A percentile compares a stretch with the other conserved stretches of the same genome.
phyloP scores from a whole-genome alignment of 169 alveolate species.

The Eimeria mitis region DNA sequence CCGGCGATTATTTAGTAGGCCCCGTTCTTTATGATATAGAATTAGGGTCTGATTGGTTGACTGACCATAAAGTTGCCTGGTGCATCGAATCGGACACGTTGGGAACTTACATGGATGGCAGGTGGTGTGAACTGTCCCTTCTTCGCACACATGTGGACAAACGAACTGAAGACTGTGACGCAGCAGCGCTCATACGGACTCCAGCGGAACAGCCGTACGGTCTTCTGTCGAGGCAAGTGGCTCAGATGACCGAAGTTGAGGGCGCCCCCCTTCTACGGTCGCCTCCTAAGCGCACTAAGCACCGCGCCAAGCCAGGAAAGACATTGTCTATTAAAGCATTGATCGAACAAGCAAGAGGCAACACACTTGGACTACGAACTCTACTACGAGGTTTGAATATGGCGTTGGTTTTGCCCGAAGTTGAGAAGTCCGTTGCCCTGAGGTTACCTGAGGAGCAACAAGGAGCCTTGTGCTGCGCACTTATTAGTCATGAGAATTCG shows the following conservation, averaged over 20 bases:
- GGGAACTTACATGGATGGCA: slow-evolving; percentile 5
- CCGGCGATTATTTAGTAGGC: slow-evolving; percentile 1
- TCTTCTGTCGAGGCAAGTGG: background rate
- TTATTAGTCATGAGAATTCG: background rate
- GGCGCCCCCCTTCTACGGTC: background rate
- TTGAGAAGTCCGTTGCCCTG: background rate
- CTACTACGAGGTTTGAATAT: background rate
- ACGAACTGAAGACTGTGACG: background rate
- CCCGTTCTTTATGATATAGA: slow-evolving; percentile 11
- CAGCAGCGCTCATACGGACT: background rate
- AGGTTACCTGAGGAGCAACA: background rate
- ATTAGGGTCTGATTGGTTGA: background rate
- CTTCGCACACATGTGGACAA: background rate
- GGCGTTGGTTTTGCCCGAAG: background rate
- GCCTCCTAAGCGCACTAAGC: background rate
- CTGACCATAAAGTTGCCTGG: slow-evolving; percentile 4
- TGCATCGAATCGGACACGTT: background rate
- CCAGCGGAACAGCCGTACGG: background rate
- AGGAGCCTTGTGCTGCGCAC: background rate
- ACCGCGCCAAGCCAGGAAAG: background rate
- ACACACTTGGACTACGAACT: background rate
- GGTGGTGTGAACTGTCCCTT: background rate
- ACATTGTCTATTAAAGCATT: background rate
- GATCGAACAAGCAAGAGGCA: slow-evolving; percentile 2
- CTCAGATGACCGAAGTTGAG: background rate